Base-by-base conservation (phyloP, 1,284 basidiomycete genomes). In the Mrakiaceae sp. region DNA sequence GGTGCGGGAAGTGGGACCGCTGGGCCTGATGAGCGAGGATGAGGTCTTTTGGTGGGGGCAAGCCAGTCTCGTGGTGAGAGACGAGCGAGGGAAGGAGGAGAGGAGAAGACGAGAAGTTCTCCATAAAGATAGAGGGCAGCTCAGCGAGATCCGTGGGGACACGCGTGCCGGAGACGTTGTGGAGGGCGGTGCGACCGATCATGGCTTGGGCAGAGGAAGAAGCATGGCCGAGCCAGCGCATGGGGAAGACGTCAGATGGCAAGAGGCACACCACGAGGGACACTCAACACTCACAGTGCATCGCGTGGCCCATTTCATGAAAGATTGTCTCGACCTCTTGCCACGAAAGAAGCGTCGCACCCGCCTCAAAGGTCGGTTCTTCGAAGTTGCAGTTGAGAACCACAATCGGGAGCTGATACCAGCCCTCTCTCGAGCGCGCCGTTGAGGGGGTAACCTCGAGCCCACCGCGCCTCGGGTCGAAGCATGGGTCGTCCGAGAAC, bases 281-380 rank as follows among this genome's bases (percentile, higher is more conserved):
- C 5, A 40, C 6, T n/a, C 10, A 44, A 7, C 5, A 81, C 91
- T 81, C 72, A 94, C 94, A 98, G 74, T 98, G 95, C 82, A 98
- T 92, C 2, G 96, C 95, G 75, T 98, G 95, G 0, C 95, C 95
- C 94, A 98, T 98, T 77, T 98, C 95, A 72, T 98, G 95, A 77
- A 96, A 97, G 27, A 98, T 79, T 1, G 95, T 98, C 74, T 90
- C 82, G 8, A 98, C 89, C 71, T 98, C 93, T 71, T 90, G 87
- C 94, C 95, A 98, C 66, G 87, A 86, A 42, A 98, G 77, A 52
- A 87, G 78, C 0, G 88, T 86, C 2, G 90, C 82, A 1, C 85
- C 86, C 47, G 79, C 77, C n/a, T 81, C 78, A 11, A 81, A 69
- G 0, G 81, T 80, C 11, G 89, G 87, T 39, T 81, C 81, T 12